Percentiles rank a stretch among this genome's conserved stretches.
Conservation (phyloP, 2,329 filamentous ascomycete species). For the Fragosphaeria purpurea region DNA sequence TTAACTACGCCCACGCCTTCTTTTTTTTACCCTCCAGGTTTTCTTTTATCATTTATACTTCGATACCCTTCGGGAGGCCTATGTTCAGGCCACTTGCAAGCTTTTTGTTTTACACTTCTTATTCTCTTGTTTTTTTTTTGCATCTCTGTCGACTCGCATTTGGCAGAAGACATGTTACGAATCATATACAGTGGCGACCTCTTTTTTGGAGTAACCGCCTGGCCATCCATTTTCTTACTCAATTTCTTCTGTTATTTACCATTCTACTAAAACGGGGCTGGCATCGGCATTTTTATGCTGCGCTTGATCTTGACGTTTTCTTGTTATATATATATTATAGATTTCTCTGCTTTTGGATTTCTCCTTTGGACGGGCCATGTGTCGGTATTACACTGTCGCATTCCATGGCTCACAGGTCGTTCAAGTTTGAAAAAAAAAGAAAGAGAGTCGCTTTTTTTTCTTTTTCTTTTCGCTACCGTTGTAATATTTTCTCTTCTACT, state of each 20-base stretch:
- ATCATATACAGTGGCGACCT: constrained; percentile 6
- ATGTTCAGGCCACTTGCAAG: constrained; percentile 18
- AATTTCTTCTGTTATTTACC: constrained; percentile 8
- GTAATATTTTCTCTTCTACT: constrained; percentile 7
- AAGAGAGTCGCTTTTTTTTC: background rate
- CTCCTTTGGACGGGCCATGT: background rate
- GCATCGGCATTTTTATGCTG: background rate
- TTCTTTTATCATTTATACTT: constrained; percentile 22
- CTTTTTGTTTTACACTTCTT: constrained; percentile 4
- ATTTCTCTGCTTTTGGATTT: constrained; percentile 10
- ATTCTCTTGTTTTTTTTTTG: constrained; percentile 6
- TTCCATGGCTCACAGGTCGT: too few relatives aligned
- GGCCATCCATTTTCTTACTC: constrained; percentile 9
- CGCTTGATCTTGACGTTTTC: background rate
- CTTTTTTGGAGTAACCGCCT: background rate
- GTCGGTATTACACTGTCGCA: too few relatives aligned
- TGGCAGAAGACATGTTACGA: constrained; percentile 7
- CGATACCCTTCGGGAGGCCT: constrained; percentile 34
- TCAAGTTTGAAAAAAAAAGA: too few relatives aligned
- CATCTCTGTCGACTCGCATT: background rate
- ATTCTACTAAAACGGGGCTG: constrained; percentile 4
- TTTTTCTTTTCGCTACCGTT: constrained; percentile 2
- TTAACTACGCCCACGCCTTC: too few relatives aligned
- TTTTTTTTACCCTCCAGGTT: too few relatives aligned
- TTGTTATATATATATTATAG: constrained; percentile 6